phyloP scores from a whole-genome alignment of 2,329 filamentous ascomycete species.

The Pestalotiopsis fici region DNA sequence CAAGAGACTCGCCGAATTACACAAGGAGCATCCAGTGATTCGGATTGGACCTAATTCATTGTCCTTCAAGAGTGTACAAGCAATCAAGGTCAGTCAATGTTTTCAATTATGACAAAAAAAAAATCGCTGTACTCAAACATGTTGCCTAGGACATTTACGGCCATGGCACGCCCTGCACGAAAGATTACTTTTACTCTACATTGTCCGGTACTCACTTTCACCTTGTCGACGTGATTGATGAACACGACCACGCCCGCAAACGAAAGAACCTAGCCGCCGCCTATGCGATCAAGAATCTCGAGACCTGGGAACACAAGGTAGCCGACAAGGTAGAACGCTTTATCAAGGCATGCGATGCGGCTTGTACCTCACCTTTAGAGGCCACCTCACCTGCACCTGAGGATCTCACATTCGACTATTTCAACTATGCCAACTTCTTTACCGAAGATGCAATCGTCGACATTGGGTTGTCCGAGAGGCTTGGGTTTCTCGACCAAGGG shows the following conservation, averaged over 20 bases:
- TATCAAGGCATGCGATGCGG: constrained; percentile 41
- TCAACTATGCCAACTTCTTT: constrained; percentile 56
- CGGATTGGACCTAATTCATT: constrained; percentile 46
- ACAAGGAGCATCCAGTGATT: constrained; percentile 45
- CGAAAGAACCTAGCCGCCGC: constrained; percentile 50
- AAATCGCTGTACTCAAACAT: background rate
- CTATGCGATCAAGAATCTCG: constrained; percentile 54
- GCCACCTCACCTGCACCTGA: constrained; percentile 17
- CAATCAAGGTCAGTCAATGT: constrained; percentile 35
- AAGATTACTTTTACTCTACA: constrained; percentile 47
- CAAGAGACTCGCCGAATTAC: constrained; percentile 39
- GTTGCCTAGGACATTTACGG: constrained; percentile 45
- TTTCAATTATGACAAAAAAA: background rate
- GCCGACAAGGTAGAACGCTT: constrained; percentile 49
- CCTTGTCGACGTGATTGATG: constrained; percentile 53
- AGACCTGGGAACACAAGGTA: constrained; percentile 56
- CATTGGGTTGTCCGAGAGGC: constrained; percentile 52
- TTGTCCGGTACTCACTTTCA: constrained; percentile 50
- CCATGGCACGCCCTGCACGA: constrained; percentile 50
- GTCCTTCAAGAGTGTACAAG: constrained; percentile 38
- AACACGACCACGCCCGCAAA: constrained; percentile 51
- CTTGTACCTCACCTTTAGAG: constrained; percentile 36
- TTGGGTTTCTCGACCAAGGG: constrained; percentile 52
- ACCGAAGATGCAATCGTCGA: constrained; percentile 59
- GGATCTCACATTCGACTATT: constrained; percentile 50